phyloP scores from a whole-genome alignment of 495 filamentous ascomycete genomes.

The Xylaria bambusicola region DNA sequence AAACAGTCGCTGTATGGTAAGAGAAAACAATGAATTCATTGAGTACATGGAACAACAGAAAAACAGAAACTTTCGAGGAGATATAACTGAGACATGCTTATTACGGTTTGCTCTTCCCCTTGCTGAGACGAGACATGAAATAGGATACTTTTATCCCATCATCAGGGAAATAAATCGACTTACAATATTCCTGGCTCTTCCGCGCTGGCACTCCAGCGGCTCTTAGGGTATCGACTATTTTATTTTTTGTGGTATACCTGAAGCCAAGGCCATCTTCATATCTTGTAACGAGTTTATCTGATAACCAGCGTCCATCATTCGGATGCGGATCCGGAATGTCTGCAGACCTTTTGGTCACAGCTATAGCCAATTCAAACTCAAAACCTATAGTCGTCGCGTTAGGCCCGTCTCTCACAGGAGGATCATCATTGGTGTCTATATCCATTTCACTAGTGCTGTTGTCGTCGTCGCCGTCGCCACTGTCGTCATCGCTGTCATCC shows the following conservation, averaged over 20 bases:
- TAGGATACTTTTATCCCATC: too few species aligned
- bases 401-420: background rate
- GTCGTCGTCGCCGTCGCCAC: background rate
- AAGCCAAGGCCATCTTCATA: background rate
- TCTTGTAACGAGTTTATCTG: background rate
- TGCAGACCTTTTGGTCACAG: background rate
- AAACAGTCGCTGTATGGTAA: too few species aligned
- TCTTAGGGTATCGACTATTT: constrained; percentile 20
- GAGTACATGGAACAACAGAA: too few species aligned
- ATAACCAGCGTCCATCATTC: constrained; percentile 8
- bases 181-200: constrained; percentile 3
- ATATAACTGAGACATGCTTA: too few species aligned
- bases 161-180: too few species aligned
- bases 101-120: too few species aligned
- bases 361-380: constrained; percentile 24
- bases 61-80: too few species aligned
- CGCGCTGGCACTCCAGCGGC: background rate
- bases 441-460: background rate
- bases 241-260: constrained; percentile 15
- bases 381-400: constrained; percentile 25
- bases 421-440: background rate
- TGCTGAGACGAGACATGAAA: background rate
- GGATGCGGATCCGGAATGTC: constrained; percentile 18
- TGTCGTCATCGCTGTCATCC: background rate
- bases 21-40: too few species aligned